Percentiles rank a stretch among this genome's conserved stretches.
phyloP scores from a whole-genome alignment of 2,329 filamentous ascomycete species.

The Paecilomyces dactylethromorphus region DNA sequence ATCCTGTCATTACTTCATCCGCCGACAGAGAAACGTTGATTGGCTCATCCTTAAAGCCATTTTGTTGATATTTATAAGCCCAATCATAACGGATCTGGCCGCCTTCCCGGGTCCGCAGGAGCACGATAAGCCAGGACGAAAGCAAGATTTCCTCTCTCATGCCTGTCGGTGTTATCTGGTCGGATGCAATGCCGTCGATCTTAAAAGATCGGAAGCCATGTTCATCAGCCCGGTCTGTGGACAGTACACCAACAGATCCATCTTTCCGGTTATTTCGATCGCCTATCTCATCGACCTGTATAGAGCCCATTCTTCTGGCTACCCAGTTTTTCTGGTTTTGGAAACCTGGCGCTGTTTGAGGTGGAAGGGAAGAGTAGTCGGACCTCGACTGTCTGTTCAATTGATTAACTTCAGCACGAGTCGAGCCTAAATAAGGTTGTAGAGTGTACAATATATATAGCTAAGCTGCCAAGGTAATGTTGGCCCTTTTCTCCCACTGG shows the following conservation, averaged over 20 bases:
- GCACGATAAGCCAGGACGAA: slow-evolving; percentile 40
- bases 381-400: neutral
- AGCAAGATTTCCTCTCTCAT: slow-evolving; percentile 38
- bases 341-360: too few relatives aligned
- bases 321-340: too few relatives aligned
- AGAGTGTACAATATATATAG: neutral
- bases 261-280: neutral
- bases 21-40: neutral
- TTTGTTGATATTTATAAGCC: slow-evolving; percentile 20
- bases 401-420: neutral
- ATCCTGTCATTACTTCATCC: neutral
- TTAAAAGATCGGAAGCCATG: neutral
- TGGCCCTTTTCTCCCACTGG: too few relatives aligned
- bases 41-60: neutral
- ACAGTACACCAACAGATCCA: neutral
- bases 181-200: slow-evolving; percentile 18
- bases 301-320: neutral
- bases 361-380: too few relatives aligned
- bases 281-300: neutral
- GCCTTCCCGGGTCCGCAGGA: slow-evolving; percentile 38
- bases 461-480: too few relatives aligned
- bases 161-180: slow-evolving; percentile 22
- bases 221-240: neutral
- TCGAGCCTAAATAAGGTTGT: neutral
- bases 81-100: slow-evolving; percentile 33